These are phyloP conservation scores for Tetratostichococcus sp. DNA, from an alignment of 139 green algal species.

Conservation along the genomic window DNA sequence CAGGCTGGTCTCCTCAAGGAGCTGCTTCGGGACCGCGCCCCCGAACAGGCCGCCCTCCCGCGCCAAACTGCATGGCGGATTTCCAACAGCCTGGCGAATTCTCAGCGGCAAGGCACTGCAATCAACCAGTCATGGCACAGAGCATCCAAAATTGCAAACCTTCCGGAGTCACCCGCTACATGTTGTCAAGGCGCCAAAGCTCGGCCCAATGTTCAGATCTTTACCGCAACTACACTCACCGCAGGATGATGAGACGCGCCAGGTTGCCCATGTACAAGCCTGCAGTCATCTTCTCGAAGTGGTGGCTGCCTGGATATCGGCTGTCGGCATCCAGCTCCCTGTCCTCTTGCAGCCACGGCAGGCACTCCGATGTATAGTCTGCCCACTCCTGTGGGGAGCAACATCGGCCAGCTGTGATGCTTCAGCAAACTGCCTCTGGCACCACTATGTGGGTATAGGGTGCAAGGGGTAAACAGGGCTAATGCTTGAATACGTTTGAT, in stretches of 20 bases:
- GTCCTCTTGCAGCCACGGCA: conserved; percentile 64
- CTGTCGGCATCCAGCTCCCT: conserved; percentile 58
- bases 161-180: too few relatives aligned
- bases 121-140: neutral
- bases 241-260: conserved; percentile 66
- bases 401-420: too few relatives aligned
- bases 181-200: too few relatives aligned
- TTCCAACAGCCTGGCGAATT: too few relatives aligned
- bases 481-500: too few relatives aligned
- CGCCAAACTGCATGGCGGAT: conserved; percentile 33
- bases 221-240: too few relatives aligned
- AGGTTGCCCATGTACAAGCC: conserved; percentile 89
- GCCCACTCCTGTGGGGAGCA: conserved; percentile 66
- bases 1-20: conserved; percentile 25
- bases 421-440: too few relatives aligned
- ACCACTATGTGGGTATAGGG: too few relatives aligned
- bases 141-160: neutral
- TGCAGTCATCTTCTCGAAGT: conserved; percentile 87
- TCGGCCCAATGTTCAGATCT: too few relatives aligned
- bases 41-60: conserved; percentile 43
- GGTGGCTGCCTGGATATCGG: conserved; percentile 46
- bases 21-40: conserved; percentile 7
- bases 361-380: conserved; percentile 44
- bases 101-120: too few relatives aligned
- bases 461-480: too few relatives aligned